A percentile compares a stretch with the other conserved stretches of the same genome.
These are phyloP conservation scores for Coniferiporia weirii DNA, from an alignment of 1,284 basidiomycete species.

Conservation along the genomic window DNA sequence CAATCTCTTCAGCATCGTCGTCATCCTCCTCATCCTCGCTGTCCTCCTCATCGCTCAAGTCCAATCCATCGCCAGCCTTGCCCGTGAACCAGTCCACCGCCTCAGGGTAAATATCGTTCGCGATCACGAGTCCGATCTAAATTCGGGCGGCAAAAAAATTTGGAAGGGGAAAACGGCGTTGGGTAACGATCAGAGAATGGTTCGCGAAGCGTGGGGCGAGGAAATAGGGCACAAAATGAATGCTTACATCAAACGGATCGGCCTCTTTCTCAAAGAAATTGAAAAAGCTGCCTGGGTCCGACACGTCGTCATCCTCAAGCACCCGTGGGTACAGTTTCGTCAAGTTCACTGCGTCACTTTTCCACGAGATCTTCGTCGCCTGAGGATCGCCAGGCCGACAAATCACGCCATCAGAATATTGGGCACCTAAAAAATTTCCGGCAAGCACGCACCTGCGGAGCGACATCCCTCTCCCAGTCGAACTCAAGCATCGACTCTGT, in stretches of 20 bases:
- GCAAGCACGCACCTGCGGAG: constrained; percentile 46
- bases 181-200: neutral
- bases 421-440: neutral
- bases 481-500: constrained; percentile 72
- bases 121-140: constrained; percentile 66
- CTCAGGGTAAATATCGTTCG: constrained; percentile 72
- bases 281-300: constrained; percentile 82
- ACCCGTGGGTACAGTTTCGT: constrained; percentile 73
- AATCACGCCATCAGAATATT: neutral
- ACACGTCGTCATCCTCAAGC: constrained; percentile 49
- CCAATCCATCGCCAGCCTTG: constrained; percentile 52
- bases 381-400: constrained; percentile 24
- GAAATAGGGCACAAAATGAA: constrained; percentile 1
- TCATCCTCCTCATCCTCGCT: constrained; percentile 63
- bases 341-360: constrained; percentile 69
- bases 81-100: constrained; percentile 76
- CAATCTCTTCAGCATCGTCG: constrained; percentile 73
- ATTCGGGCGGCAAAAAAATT: constrained; percentile 7
- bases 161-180: no score
- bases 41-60: constrained; percentile 50
- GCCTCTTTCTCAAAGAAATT: constrained; percentile 71
- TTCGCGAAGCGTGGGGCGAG: neutral
- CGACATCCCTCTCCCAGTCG: constrained; percentile 68
- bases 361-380: constrained; percentile 75
- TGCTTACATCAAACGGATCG: constrained; percentile 64